Percentiles rank a stretch among this genome's conserved stretches.
phyloP scores from a whole-genome alignment of 495 filamentous ascomycete species.

The Penicillium tannophilum region DNA sequence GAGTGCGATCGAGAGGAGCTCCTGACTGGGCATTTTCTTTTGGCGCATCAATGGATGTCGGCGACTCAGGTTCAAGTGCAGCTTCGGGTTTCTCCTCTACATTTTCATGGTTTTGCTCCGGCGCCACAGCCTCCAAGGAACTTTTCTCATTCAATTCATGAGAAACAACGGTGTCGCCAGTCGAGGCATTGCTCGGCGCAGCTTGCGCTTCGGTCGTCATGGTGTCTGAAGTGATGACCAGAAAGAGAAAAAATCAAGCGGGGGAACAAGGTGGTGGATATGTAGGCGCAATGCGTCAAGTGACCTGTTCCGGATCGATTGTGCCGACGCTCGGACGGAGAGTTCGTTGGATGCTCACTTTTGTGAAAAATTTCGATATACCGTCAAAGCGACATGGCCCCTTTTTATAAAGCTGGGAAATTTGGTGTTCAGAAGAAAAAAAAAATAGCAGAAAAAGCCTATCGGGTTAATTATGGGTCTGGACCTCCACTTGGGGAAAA shows the following conservation, averaged over 20 bases:
- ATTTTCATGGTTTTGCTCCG: slow-evolving; percentile 5
- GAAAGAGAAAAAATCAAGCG: neutral
- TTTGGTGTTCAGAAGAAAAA: neutral
- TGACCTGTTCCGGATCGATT: neutral
- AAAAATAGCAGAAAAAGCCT: neutral
- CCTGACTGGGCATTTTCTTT: slow-evolving; percentile 26
- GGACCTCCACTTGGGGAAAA: neutral
- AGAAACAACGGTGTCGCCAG: slow-evolving; percentile 21
- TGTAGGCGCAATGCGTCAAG: neutral
- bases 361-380: neutral
- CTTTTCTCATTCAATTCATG: slow-evolving; percentile 14
- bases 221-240: neutral
- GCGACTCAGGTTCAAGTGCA: neutral
- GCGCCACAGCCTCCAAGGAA: slow-evolving; percentile 9
- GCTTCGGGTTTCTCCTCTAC: slow-evolving; percentile 18
- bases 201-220: slow-evolving; percentile 15
- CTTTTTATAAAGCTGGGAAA: neutral
- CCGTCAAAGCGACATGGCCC: neutral
- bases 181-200: slow-evolving; percentile 20
- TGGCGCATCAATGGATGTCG: neutral
- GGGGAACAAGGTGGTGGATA: neutral
- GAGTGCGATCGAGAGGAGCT: slow-evolving; percentile 35
- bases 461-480: slow-evolving; percentile 12
- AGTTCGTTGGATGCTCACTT: neutral
- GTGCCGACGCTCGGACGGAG: neutral